Conservation (phyloP, 2,329 filamentous ascomycete species). For the Botryosphaeria agaves region DNA sequence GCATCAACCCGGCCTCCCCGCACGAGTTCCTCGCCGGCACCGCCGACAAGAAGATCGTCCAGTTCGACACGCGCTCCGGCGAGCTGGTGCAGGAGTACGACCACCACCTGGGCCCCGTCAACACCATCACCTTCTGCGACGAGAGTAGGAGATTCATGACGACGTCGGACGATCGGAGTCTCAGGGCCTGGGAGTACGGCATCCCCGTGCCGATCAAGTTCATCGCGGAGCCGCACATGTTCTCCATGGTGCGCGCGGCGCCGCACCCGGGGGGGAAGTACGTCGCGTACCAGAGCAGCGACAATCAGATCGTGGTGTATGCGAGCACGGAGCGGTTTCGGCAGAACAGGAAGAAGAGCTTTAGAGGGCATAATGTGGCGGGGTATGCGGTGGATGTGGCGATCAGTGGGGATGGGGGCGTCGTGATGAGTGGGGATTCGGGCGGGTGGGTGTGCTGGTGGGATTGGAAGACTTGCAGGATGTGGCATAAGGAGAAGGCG, state of each 20-base stretch:
- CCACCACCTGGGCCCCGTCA: slow-evolving; percentile 92
- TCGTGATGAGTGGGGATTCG: slow-evolving; percentile 72
- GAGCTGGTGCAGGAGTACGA: slow-evolving; percentile 94
- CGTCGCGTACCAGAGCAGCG: slow-evolving; percentile 79
- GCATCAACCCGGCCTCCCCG: slow-evolving; percentile 71
- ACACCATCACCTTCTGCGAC: slow-evolving; percentile 94
- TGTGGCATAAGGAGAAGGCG: slow-evolving; percentile 91
- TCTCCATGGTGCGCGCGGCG: slow-evolving; percentile 73
- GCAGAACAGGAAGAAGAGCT: slow-evolving; percentile 94
- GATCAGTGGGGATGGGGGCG: slow-evolving; percentile 81
- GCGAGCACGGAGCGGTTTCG: slow-evolving; percentile 89
- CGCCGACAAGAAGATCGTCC: slow-evolving; percentile 97
- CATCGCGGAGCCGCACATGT: slow-evolving; percentile 96
- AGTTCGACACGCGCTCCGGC: slow-evolving; percentile 75
- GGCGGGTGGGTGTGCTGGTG: slow-evolving; percentile 88
- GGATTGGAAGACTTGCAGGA: slow-evolving; percentile 99
- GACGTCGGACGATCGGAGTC: slow-evolving; percentile 89
- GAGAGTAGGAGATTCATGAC: slow-evolving; percentile 92
- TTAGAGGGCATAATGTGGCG: slow-evolving; percentile 88
- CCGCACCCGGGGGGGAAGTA: slow-evolving; percentile 84
- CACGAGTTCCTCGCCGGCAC: slow-evolving; percentile 93
- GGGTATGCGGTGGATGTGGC: slow-evolving; percentile 84
- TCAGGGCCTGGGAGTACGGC: slow-evolving; percentile 95
- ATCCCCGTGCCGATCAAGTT: slow-evolving; percentile 98
- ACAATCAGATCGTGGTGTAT: slow-evolving; percentile 96